Percentiles rank a stretch among this genome's conserved stretches.
These are phyloP conservation scores for Baorangia bicolor DNA, from an alignment of 768 basidiomycete species.

Conservation along the genomic window DNA sequence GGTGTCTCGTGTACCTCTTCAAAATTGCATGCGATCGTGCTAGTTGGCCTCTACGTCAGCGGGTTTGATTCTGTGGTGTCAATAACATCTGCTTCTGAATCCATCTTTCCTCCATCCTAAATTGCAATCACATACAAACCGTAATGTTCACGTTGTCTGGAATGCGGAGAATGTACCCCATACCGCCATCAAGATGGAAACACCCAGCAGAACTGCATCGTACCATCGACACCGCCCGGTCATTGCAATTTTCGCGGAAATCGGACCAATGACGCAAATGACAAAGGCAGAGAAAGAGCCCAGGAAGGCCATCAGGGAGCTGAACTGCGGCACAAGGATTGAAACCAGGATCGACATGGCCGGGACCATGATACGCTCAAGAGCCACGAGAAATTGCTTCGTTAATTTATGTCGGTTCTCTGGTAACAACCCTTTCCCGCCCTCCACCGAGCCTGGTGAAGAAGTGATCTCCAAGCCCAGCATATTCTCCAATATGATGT, in stretches of 20 bases:
- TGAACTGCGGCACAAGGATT: constrained; percentile 76
- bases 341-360: constrained; percentile 64
- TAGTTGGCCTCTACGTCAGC: not conserved
- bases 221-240: constrained; percentile 45
- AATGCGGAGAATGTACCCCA: constrained; percentile 79
- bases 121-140: not conserved
- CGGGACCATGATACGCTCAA: constrained; percentile 62
- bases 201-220: constrained; percentile 54
- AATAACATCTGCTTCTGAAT: not conserved
- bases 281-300: constrained; percentile 85
- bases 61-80: not conserved
- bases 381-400: constrained; percentile 42
- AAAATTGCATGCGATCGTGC: not conserved
- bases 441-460: constrained; percentile 20
- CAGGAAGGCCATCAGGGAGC: constrained; percentile 83
- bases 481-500: constrained; percentile 76
- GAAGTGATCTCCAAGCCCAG: constrained; percentile 59
- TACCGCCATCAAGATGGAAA: constrained; percentile 62
- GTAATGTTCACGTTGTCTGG: constrained; percentile 30
- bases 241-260: constrained; percentile 67
- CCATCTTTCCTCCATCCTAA: not conserved
- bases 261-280: constrained; percentile 75
- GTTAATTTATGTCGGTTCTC: constrained; percentile 11
- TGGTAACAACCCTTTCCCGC: constrained; percentile 23
- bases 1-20: constrained; percentile 4